Evolutionary conservation across 2,329 filamentous ascomycete species (phyloP).

Genomic region (Metarhizium anisopliae): DNA sequence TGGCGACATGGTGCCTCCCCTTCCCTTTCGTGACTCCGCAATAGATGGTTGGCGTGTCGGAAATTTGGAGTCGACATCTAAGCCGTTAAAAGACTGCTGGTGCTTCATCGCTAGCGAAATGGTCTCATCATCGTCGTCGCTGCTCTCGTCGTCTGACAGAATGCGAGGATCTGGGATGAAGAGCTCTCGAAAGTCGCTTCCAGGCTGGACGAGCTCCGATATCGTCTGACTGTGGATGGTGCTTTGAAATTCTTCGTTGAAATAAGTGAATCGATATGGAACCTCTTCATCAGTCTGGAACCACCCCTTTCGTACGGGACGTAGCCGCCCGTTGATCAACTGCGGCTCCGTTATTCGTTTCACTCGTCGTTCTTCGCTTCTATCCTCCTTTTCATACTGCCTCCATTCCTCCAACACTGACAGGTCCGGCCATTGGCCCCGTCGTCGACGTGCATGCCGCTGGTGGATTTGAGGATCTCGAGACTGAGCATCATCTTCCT

Average conservation of each 20-base stretch:
- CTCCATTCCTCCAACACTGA: slow-evolving; percentile 82
- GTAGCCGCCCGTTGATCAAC: slow-evolving; percentile 79
- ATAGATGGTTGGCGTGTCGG: slow-evolving; percentile 39
- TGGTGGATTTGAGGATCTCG: slow-evolving; percentile 30
- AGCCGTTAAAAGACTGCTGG: slow-evolving; percentile 14
- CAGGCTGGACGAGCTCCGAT: slow-evolving; percentile 81
- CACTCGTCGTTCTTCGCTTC: slow-evolving; percentile 70
- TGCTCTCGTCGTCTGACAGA: slow-evolving; percentile 64
- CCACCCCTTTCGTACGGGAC: slow-evolving; percentile 74
- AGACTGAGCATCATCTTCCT: slow-evolving; percentile 46
- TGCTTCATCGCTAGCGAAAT: slow-evolving; percentile 14
- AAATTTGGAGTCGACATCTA: slow-evolving; percentile 31
- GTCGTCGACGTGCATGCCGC: slow-evolving; percentile 45
- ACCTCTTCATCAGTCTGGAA: slow-evolving; percentile 80
- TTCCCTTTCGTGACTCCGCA: slow-evolving; percentile 18
- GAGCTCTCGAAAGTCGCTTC: slow-evolving; percentile 73
- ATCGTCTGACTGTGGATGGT: slow-evolving; percentile 96
- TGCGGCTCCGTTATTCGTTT: slow-evolving; percentile 94
- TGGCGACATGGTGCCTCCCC: slow-evolving; percentile 19
- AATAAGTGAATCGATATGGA: slow-evolving; percentile 95
- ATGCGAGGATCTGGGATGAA: slow-evolving; percentile 82
- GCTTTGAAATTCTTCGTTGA: slow-evolving; percentile 93
- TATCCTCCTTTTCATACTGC: slow-evolving; percentile 73
- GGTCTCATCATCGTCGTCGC: slow-evolving; percentile 41
- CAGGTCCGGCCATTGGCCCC: slow-evolving; percentile 78